Base-by-base conservation (phyloP, 2,329 filamentous ascomycete genomes). In the Exserohilum turcica region DNA sequence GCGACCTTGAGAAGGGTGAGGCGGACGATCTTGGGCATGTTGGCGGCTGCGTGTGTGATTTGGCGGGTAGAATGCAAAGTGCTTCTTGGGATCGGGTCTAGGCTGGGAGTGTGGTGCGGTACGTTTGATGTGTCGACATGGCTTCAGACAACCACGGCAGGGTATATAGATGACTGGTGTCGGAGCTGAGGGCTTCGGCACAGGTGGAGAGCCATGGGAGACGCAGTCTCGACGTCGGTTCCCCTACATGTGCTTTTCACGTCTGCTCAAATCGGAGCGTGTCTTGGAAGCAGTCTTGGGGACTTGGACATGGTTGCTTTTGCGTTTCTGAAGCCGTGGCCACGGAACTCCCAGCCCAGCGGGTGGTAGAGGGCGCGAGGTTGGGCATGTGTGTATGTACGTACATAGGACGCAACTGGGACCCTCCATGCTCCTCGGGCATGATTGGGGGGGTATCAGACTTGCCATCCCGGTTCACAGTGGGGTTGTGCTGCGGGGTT, bases 1-100 rank as follows among this genome's bases (percentile, higher is more conserved):
- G 68, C 59, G 51, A 74, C 61, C 57, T 75, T 74, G 68, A 75
- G 73, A 27, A 74, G 60, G 10, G 72, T 74, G 43, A 74, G 58
- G 51, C 73, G 73, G 47, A 68, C 53, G 57, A 75, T 68, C 44
- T 65, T 64, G 9, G 67, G 47, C 71, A 73, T 74, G 33, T 37
- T 68, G 54, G 36, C 21, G 50, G 50, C 31, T 57, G 40, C 39
- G 31, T 40, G 32, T n/a, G 32, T 28, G 15, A 13, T 29, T 47
- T 24, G 35, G 45, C 38, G 42, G 44, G 16, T 32, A 28, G 1
- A n/a, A 27, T 27, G 37, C 24, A 40, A 15, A 27, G 27, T 8
- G n/a, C 6, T 18, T 15, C 24, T 29, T 42, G 28, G 15, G 4
- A 5, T n/a, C 3, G 12, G 35, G 46, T 19, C 19, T 48, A 29